Evolutionary conservation across 2,329 filamentous ascomycete species (phyloP), one percentile per base, ranked within the genome.

Genomic region (Truncatella angustata): DNA sequence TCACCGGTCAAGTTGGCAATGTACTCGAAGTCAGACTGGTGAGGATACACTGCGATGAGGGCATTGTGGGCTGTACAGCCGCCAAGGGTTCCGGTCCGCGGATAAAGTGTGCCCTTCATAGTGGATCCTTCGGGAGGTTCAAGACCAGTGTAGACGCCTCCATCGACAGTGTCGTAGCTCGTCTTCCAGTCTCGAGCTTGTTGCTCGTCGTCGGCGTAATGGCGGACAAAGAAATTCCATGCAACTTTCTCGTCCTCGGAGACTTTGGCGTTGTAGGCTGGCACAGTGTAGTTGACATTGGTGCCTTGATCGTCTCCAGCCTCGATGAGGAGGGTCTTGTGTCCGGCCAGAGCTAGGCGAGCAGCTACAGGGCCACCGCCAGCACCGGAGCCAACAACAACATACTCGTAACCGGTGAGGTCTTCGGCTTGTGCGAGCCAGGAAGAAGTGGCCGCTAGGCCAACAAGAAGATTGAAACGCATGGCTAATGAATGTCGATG

Each of bases 211-310:
- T 84, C 75, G 11, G 73, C 70, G 60, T 84, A 85, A 63, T 86
- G 82, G 35, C 74, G 74, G 32, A 85, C 81, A 55, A 78, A 86
- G 66, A 82, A 85, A 67, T 85, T 79, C 83, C 83, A 86, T 28
- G 73, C 65, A 58, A 82, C 72, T n/a, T 72, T 70, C 10, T 70
- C 68, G 53, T 84, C 78, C 58, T 85, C 78, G n/a, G 79, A 81
- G 3, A 76, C 72, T 34, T 73, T 70, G 36, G 74, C 72, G 12
- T 75, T 74, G 61, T 77, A 75, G 2, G 78, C 74, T 6, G 82
- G 81, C 4, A 84, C 74, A 4, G 74, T 74, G 58, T 80, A 76
- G 60, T 78, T 75, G 56, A 70, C 61, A 44, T 61, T 66, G 40
- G 70, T 67, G n/a, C 73, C 77, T 56, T 81, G 73, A 57, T 85